These are phyloP conservation scores for Aspergillus heteromorphus DNA, from an alignment of 495 filamentous ascomycete species.

Conservation along the genomic window DNA sequence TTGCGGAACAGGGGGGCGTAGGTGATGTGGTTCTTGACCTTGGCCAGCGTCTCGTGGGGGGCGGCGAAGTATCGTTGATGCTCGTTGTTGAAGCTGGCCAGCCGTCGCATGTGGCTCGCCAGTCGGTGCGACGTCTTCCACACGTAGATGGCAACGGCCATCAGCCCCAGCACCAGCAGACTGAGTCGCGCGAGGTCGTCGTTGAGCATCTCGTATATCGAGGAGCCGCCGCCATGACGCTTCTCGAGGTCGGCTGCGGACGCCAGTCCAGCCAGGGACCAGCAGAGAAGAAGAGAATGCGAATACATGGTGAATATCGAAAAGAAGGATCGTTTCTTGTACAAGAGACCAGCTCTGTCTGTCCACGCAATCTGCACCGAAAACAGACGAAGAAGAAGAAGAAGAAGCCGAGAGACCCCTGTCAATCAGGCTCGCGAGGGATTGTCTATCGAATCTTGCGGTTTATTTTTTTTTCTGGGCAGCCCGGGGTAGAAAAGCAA, in stretches of 20 bases:
- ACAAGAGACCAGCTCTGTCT: constrained; percentile 23
- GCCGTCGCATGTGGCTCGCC: constrained; percentile 62
- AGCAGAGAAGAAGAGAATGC: constrained; percentile 9
- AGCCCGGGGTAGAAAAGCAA: not conserved
- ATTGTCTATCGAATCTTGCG: not conserved
- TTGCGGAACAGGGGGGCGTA: constrained; percentile 78
- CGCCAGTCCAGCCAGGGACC: constrained; percentile 28
- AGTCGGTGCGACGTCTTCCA: constrained; percentile 49
- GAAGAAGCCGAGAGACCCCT: not conserved
- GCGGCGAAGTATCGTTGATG: constrained; percentile 58
- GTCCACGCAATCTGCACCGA: no score
- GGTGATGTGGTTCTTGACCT: constrained; percentile 72
- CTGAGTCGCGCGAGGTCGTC: constrained; percentile 37
- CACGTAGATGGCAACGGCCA: constrained; percentile 45
- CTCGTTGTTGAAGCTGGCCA: constrained; percentile 67
- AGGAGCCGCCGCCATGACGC: constrained; percentile 15
- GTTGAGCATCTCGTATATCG: constrained; percentile 31
- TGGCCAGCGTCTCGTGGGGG: constrained; percentile 46
- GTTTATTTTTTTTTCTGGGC: not conserved
- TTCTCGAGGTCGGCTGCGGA: constrained; percentile 28
- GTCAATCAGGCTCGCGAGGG: not conserved
- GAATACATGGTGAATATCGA: constrained; percentile 10
- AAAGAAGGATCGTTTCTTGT: not conserved
- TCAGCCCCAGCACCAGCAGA: constrained; percentile 43
- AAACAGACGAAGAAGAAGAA: no score